Evolutionary conservation across 495 filamentous ascomycete species (phyloP), one percentile per base, ranked within the genome.

Genomic region (Daldinia vernicosa): DNA sequence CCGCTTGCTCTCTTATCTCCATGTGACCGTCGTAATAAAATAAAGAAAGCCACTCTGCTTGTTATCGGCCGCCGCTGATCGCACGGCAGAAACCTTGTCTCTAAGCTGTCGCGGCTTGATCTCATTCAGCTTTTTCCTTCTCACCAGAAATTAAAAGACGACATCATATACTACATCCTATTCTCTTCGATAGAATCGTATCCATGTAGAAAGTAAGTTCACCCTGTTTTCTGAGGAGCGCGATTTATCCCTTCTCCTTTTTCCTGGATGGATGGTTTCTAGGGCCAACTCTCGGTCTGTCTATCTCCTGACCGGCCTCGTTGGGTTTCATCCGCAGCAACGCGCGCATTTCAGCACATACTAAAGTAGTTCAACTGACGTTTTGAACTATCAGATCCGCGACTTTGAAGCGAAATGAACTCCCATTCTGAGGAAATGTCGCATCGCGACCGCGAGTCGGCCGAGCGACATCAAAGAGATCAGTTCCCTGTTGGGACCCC

Each of bases 401-500:
- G 57, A 28, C 27, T 32, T 30, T 53, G 37, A 64, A 45, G 64
- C 66, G 67, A 56, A 53, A 77, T 77, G 75, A 77, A 77, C 57
- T 71, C 75, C 47, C 75, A 75, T 56, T 53, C 70, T 45, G 75
- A 77, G 43, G 75, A 77, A 55, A 70, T 75, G 63, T 77, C 72
- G 69, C 70, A 76, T 32, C 72, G 74, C 70, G 74, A 78, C 27
- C 87, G 89, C 67, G 91, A 94, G 72, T 87, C 89, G 52, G 86
- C 87, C 60, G 89, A 93, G 76, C 89, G 89, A 62, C 89, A 90
- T 63, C 83, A 87, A 40, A 84, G 88, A 69, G 88, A 92, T 43
- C 87, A 90, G 37, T 86, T 87, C 60, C 84, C 82, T 53, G 78
- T 80, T 27, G 81, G 81, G 40, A 81, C 84, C 50, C 88, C 92